Percentiles rank a stretch among this genome's conserved stretches.
phyloP scores from a whole-genome alignment of 768 basidiomycete species.

The Kwoniella newhampshirensis region DNA sequence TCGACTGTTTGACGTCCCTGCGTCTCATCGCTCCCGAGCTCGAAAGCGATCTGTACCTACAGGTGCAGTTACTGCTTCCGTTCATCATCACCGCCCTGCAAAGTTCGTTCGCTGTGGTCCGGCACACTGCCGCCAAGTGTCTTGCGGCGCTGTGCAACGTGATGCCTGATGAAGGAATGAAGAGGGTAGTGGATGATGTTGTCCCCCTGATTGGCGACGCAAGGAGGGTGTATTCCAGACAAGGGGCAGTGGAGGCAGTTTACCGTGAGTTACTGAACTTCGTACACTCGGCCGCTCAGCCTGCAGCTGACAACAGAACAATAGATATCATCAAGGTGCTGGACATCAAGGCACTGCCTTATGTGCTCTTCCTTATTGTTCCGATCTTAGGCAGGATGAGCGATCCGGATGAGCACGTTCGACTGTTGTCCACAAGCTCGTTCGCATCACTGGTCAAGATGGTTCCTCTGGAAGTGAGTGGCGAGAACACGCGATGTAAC shows the following conservation, averaged over 20 bases:
- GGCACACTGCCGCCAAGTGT: conserved; percentile 81
- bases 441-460: conserved; percentile 97
- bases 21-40: conserved; percentile 77
- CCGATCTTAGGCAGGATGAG: conserved; percentile 97
- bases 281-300: too few relatives aligned
- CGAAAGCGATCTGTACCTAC: conserved; percentile 67
- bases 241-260: conserved; percentile 85
- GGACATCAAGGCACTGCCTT: conserved; percentile 91
- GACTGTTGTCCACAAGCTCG: conserved; percentile 91
- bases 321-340: conserved; percentile 86
- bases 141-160: conserved; percentile 84
- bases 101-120: conserved; percentile 82
- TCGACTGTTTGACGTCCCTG: conserved; percentile 88
- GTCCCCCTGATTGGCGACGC: conserved; percentile 81
- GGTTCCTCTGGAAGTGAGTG: conserved; percentile 89
- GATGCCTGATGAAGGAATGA: conserved; percentile 83
- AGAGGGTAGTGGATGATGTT: conserved; percentile 78
- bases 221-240: conserved; percentile 68
- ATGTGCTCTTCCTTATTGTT: conserved; percentile 93
- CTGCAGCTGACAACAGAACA: background rate
- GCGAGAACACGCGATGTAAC: too few relatives aligned
- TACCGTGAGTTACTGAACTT: conserved; percentile 67
- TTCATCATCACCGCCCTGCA: conserved; percentile 73
- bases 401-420: conserved; percentile 84
- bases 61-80: conserved; percentile 72